These are phyloP conservation scores for Pythium insidiosum DNA, from an alignment of 352 stramenopile species.

Conservation along the genomic window DNA sequence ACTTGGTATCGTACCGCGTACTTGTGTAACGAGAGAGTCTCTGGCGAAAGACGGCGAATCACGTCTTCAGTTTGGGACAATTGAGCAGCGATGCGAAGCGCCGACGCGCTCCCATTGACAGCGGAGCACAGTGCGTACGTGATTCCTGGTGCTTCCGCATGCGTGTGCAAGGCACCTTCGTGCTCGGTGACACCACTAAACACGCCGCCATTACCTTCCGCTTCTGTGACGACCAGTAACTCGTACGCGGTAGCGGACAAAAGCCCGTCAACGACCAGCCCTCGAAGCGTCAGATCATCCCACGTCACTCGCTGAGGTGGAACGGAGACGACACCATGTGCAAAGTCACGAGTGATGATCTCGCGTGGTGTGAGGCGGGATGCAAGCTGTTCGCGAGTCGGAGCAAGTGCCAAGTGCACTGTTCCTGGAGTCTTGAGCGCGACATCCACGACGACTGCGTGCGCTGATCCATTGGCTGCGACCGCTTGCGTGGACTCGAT, in stretches of 20 bases:
- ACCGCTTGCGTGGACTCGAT: constrained; percentile 13
- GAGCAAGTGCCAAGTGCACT: constrained; percentile 43
- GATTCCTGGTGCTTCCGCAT: constrained; percentile 44
- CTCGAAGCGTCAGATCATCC: constrained; percentile 15
- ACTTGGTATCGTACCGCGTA: constrained; percentile 56
- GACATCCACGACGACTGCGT: constrained; percentile 21
- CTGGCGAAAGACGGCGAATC: constrained; percentile 8
- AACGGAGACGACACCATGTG: constrained; percentile 16
- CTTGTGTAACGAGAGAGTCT: constrained; percentile 26
- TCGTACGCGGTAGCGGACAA: constrained; percentile 50
- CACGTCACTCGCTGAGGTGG: constrained; percentile 13
- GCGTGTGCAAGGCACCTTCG: constrained; percentile 28
- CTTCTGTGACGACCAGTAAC: constrained; percentile 44
- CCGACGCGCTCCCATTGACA: constrained; percentile 30
- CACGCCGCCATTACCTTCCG: constrained; percentile 36
- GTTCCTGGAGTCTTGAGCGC: constrained; percentile 28
- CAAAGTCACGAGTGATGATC: constrained; percentile 5
- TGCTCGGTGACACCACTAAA: constrained; percentile 27
- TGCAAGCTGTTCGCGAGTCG: constrained; percentile 5
- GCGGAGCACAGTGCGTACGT: constrained; percentile 12
- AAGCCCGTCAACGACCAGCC: constrained; percentile 21
- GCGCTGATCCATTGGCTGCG: constrained; percentile 28
- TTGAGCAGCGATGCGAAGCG: no score
- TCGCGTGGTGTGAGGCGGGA: constrained; percentile 1
- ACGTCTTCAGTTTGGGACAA: no score